Evolutionary conservation across 495 filamentous ascomycete species (phyloP), one percentile per base, ranked within the genome.

Genomic region (Tuber indicum): DNA sequence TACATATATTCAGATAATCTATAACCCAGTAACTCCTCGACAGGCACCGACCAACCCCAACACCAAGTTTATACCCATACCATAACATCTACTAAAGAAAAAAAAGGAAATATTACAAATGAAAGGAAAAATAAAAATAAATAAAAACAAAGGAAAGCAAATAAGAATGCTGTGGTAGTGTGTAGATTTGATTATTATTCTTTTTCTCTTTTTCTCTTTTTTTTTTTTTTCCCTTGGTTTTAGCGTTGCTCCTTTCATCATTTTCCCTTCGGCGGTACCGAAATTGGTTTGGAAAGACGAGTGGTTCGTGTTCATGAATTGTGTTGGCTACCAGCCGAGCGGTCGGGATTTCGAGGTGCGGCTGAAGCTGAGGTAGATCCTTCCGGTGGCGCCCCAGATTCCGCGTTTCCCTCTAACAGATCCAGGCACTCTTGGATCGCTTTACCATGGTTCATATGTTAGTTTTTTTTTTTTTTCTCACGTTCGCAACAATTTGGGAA

Each of bases 1-100:
- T 73, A 80, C 79, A 81, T 81, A 81, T 78, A 81, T 81, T 73
- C 75, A 78, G 72, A 81, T 82, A 82, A 82, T 83, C 81, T 82
- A 83, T 82, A 82, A 76, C 72, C 78, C 81, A 82, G 77, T 75
- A 82, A 82, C 81, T 82, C 81, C 81, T 82, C 78, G 71, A 80
- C 81, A 82, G 77, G 73, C 73, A 82, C 78, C 47, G 45, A 49
- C 70, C 81, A 71, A 81, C 81, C 81, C 81, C 78, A 82, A 82
- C 81, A 82, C 81, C 81, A 76, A 81, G 79, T 82, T 79, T 82
- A 77, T 79, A 80, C 76, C 76, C 72, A 79, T 75, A 79, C 52
- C 76, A 77, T 82, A 76, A 76, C 81, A 81, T 82, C 81, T 82
- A 82, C 74, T 76, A 74, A 74, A 76, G 74, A 77, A 81, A 78